Evolutionary conservation across 129 eudicot species (phyloP), one percentile per base, ranked within the genome.

Genomic region (Saposhnikovia divaricata): DNA sequence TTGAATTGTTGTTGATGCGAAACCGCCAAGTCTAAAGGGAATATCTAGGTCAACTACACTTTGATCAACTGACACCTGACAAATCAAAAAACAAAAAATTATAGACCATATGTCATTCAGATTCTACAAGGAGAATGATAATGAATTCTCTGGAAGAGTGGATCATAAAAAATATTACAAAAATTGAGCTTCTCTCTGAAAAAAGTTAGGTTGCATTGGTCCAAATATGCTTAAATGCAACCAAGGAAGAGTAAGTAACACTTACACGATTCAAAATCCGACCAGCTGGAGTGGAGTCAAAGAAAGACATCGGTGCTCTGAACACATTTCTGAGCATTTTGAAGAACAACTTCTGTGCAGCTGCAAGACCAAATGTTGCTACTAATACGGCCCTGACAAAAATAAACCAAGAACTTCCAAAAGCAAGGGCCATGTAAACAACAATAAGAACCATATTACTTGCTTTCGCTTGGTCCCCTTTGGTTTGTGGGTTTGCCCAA

Each of bases 291-390:
- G 99, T 96, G 53, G 99, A 90, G 85, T 96, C 99, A 57, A 90
- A 96, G 88, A 96, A 96, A 10, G 99, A 92, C 98, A 96, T 96
- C 2, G 99, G 99, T 79, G 99, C 99, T 72, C 96, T 87, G 70
- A 96, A 92, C 27, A 96, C 87, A 31, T 85, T 83, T 31, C 50
- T 82, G 68, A 92, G 98, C 97, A 96, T 92, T 80, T 92, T 86
- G 70, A 85, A 19, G 80, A 96, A 96, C 76, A 96, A 80, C 65
- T 90, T 89, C 71, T 92, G 97, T 21, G 99, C 93, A 45, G 99
- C 96, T 38, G 89, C 94, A 14, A 90, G 83, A 78, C 97, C 99
- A 65, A 90, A 90, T 46, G 94, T 90, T 50, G 97, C 97, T 65
- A 95, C 93, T n/a, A 95, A 87, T 80, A 95, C 88, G 1, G 99